Evolutionary conservation across 106 monocot genomes (phyloP), one percentile per base, ranked within the genome.

Genomic region (Phalaenopsis aphrodite): DNA sequence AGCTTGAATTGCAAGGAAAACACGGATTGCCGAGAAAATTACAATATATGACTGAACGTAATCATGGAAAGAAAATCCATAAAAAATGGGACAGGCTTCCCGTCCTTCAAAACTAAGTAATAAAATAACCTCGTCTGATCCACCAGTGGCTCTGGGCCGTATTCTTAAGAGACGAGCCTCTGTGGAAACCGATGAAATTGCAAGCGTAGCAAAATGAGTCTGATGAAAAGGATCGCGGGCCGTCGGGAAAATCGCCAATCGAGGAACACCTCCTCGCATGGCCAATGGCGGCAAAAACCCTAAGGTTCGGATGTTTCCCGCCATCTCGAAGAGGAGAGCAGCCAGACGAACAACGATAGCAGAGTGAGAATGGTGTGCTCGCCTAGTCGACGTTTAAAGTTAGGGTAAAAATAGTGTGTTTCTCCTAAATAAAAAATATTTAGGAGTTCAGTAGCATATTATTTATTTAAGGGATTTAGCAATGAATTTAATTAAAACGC

Each of bases 111-210:
- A 42, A 45, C 45, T 75, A 71, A 75, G 8, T 5, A 14, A 21
- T 75, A 45, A 52, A 48, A 76, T 76, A 48, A 76, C 76, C 76
- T 48, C 42, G 9, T 30, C 49, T 14, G 49, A 49, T 76, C 76
- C 74, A 75, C 74, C 42, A 5, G 76, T 19, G 12, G 49, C 49
- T 49, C 76, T 76, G 30, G 76, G 48, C 8, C 46, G 14, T 52
- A 43, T 49, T 39, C 18, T 49, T 47, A 30, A 43, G 52, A 14
- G 76, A 4, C 23, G 76, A 30, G 4, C 1, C 11, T 76, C 24
- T 2, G 7, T 7, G 15, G 49, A 49, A 3, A 76, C 9, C 24
- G 4, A 24, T 30, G 76, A 5, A 76, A 76, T 16, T 19, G 76
- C 8, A 47, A 23, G 48, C 14, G 49, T 18, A 76, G 42, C 8